These are phyloP conservation scores for Yamadazyma buinensis DNA, from an alignment of 1,139 yeast species.

Conservation along the genomic window DNA sequence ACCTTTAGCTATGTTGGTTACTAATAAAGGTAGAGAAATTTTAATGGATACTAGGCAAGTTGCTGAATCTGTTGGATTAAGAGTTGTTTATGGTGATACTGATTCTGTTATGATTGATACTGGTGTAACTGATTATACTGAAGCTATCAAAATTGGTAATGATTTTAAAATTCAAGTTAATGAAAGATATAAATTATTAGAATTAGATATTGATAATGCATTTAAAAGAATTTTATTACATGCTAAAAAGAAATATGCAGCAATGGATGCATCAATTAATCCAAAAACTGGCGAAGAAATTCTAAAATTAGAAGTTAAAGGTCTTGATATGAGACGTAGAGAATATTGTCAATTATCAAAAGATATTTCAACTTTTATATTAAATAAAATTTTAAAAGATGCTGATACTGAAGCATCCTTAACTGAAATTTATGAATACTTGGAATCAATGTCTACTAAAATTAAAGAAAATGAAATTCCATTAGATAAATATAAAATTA, in stretches of 20 bases:
- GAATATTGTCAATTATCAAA: constrained; percentile 92
- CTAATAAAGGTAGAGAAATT: constrained; percentile 94
- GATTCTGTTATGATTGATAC: constrained; percentile 99
- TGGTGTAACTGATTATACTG: constrained; percentile 62
- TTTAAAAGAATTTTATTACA: constrained; percentile 82
- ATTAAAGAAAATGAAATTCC: constrained; percentile 61
- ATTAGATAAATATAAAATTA: constrained; percentile 64
- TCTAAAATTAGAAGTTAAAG: constrained; percentile 79
- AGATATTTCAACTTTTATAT: constrained; percentile 74
- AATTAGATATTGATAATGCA: constrained; percentile 92
- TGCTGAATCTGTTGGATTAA: constrained; percentile 77
- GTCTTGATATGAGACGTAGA: constrained; percentile 95
- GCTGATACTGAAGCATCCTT: constrained; percentile 77
- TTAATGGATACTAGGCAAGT: constrained; percentile 89
- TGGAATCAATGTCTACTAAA: constrained; percentile 58
- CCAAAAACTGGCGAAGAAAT: constrained; percentile 49
- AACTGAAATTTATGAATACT: constrained; percentile 65
- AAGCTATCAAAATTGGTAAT: constrained; percentile 80
- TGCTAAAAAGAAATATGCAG: constrained; percentile 98
- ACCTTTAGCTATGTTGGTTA: constrained; percentile 93
- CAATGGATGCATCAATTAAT: constrained; percentile 57
- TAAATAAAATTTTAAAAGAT: constrained; percentile 69
- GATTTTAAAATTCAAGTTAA: constrained; percentile 83
- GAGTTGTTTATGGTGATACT: constrained; percentile 97
- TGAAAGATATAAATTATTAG: constrained; percentile 80